Evolutionary conservation across 345 rosid genomes (phyloP).

Genomic region (Linum tenue): DNA sequence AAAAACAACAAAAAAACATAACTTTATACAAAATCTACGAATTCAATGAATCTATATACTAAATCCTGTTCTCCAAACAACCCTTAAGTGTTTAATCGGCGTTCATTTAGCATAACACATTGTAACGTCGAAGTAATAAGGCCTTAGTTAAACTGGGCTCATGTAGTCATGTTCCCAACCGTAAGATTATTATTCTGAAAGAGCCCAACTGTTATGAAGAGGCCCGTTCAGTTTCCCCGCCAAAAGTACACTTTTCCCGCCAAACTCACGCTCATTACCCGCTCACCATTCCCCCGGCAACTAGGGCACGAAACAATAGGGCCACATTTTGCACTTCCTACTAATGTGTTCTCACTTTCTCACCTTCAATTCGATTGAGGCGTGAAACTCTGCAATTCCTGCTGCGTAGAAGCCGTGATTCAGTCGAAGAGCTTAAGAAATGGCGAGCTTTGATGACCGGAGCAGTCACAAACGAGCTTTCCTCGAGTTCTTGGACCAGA

Average conservation of each 20-base stretch:
- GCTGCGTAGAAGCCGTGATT: neutral
- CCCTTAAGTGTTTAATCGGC: no score
- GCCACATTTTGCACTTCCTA: neutral
- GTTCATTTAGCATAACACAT: no score
- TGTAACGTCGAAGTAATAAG: no score
- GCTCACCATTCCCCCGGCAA: neutral
- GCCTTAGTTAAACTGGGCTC: no score
- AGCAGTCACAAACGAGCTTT: constrained; percentile 78
- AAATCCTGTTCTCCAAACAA: no score
- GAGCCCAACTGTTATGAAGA: neutral
- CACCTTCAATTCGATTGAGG: neutral
- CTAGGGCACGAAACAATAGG: neutral
- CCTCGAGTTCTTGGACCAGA: constrained; percentile 59
- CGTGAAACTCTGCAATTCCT: neutral
- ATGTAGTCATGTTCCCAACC: no score
- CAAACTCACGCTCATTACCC: constrained; percentile 9
- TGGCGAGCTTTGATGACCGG: constrained; percentile 60
- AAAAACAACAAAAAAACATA: no score
- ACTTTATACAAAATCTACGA: no score
- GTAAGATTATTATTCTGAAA: no score
- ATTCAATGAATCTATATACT: no score
- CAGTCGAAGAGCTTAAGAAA: constrained; percentile 4
- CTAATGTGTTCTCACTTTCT: constrained; percentile 8
- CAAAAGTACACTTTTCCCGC: constrained; percentile 33
- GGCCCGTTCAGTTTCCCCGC: constrained; percentile 23